phyloP scores from a whole-genome alignment of 805 yeast species.

The Crinitomyces ghanaensis region DNA sequence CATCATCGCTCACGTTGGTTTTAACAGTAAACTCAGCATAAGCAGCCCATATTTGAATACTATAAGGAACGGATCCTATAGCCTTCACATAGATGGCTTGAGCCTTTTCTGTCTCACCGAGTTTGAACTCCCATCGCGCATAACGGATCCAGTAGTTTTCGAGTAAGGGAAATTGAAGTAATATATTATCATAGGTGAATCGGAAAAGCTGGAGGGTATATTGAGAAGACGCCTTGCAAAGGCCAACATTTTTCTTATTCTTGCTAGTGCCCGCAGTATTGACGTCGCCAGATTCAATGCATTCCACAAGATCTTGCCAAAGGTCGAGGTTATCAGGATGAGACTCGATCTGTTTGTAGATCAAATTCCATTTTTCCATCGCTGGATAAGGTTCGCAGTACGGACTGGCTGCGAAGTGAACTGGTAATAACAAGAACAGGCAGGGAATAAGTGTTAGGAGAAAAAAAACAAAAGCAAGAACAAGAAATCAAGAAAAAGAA shows the following conservation, averaged over 20 bases:
- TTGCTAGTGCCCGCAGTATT: too few species aligned
- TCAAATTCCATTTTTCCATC: conserved; percentile 16
- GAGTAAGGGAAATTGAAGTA: conserved; percentile 26
- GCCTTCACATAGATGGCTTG: conserved; percentile 26
- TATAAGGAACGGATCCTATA: conserved; percentile 18
- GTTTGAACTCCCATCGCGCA: conserved; percentile 28
- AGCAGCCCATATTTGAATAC: conserved; percentile 28
- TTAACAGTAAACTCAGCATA: conserved; percentile 27
- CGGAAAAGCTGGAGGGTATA: conserved; percentile 19
- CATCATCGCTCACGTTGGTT: conserved; percentile 11
- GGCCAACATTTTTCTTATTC: too few species aligned
- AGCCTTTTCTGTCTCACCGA: conserved; percentile 24
- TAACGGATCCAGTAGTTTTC: conserved; percentile 33
- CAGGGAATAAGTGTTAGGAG: too few species aligned
- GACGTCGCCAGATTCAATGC: conserved; percentile 13
- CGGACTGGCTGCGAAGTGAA: too few species aligned
- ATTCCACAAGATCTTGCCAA: conserved; percentile 26
- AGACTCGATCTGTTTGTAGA: conserved; percentile 9
- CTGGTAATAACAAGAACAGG: too few species aligned
- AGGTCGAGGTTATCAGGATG: conserved; percentile 23
- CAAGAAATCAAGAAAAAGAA: too few species aligned
- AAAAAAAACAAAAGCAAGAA: too few species aligned
- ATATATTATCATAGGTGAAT: conserved; percentile 21
- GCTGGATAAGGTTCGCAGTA: too few species aligned
- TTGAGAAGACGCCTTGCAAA: conserved; percentile 22